These are phyloP conservation scores for Fusarium nematophilum DNA, from an alignment of 2,329 filamentous ascomycete genomes.

Conservation along the genomic window DNA sequence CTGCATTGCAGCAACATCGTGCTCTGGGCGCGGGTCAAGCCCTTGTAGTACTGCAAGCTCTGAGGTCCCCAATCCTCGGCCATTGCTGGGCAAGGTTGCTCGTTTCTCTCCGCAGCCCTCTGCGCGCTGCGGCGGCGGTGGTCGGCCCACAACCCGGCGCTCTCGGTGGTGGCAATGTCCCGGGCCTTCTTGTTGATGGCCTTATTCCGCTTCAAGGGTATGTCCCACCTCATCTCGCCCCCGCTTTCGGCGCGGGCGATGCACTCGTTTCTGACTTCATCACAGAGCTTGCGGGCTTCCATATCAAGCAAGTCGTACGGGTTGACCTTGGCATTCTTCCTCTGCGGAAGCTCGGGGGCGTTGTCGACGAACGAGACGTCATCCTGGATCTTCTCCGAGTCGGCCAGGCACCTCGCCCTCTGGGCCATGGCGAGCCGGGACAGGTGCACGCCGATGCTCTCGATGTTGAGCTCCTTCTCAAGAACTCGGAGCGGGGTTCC, in stretches of 20 bases:
- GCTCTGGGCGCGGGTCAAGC: slow-evolving; percentile 2
- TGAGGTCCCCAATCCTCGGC: not conserved
- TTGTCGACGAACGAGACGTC: too few relatives aligned
- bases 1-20: slow-evolving; percentile 5
- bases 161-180: not conserved
- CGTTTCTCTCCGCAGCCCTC: too few relatives aligned
- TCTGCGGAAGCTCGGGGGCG: not conserved
- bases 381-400: too few relatives aligned
- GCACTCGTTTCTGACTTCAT: too few relatives aligned
- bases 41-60: slow-evolving; percentile 1
- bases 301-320: not conserved
- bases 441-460: slow-evolving; percentile 1
- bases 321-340: not conserved
- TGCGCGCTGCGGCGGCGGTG: too few relatives aligned
- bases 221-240: too few relatives aligned
- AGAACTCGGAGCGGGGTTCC: not conserved
- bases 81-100: not conserved
- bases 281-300: too few relatives aligned
- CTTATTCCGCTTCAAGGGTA: not conserved
- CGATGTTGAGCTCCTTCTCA: slow-evolving; percentile 17
- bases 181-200: not conserved
- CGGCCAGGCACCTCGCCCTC: slow-evolving; percentile 8
- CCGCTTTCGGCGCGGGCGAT: too few relatives aligned
- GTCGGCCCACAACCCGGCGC: not conserved
- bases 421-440: not conserved